Conservation (phyloP, 805 yeast species). For the Komagataella pseudopastoris region DNA sequence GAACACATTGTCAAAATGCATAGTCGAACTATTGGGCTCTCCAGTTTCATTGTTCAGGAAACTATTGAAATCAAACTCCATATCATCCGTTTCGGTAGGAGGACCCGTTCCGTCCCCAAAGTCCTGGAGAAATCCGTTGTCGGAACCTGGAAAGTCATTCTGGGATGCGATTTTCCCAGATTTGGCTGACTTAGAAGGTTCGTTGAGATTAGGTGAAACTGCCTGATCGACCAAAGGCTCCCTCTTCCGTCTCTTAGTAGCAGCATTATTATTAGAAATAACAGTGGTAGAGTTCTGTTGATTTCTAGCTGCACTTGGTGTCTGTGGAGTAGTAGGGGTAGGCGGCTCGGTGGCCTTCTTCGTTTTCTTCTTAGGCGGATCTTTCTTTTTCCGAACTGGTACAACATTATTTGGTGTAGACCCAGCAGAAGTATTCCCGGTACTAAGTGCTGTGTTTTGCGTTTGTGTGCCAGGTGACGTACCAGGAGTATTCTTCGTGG, state of each 20-base stretch:
- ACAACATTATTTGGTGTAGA: constrained; percentile 2
- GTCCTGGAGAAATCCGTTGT: constrained; percentile 2
- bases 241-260: background rate
- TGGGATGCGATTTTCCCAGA: background rate
- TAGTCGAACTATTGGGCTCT: constrained; percentile 14
- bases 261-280: constrained; percentile 1
- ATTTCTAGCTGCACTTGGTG: constrained; percentile 9
- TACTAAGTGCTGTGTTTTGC: constrained; percentile 4
- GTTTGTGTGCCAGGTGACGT: constrained; percentile 7
- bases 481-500: constrained; percentile 7
- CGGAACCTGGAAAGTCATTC: background rate
- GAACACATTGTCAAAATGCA: constrained; percentile 19
- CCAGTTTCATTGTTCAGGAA: constrained; percentile 26
- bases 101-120: background rate
- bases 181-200: background rate
- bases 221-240: background rate
- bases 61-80: constrained; percentile 22
- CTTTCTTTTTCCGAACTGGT: constrained; percentile 10
- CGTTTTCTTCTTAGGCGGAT: constrained; percentile 8
- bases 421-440: constrained; percentile 3
- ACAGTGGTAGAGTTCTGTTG: background rate
- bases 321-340: constrained; percentile 26
- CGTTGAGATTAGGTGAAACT: background rate
- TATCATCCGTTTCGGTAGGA: background rate
- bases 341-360: constrained; percentile 22